These are phyloP conservation scores for Coemansia sp. DNA, from an alignment of 192 early-diverging fungal genomes.

Conservation along the genomic window DNA sequence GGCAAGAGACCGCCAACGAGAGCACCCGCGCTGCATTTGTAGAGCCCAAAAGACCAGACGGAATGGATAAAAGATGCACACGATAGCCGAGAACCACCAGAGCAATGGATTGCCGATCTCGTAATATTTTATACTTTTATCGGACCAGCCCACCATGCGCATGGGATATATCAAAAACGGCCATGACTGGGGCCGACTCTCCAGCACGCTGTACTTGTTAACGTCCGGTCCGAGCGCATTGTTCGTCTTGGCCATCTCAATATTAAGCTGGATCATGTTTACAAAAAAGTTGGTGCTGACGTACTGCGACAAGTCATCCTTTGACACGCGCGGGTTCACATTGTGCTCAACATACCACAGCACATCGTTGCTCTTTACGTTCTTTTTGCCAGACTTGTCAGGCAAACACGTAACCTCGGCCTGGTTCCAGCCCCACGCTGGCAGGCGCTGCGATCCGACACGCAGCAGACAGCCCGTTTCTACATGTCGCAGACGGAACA, in stretches of 20 bases:
- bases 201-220: constrained; percentile 53
- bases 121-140: constrained; percentile 77
- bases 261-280: constrained; percentile 33
- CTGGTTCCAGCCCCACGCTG: constrained; percentile 83
- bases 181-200: constrained; percentile 75
- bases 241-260: constrained; percentile 40
- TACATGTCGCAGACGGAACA: constrained; percentile 68
- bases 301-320: constrained; percentile 13
- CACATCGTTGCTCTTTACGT: constrained; percentile 30
- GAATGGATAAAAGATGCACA: constrained; percentile 18
- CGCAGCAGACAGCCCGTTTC: constrained; percentile 76
- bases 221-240: constrained; percentile 40
- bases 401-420: constrained; percentile 80
- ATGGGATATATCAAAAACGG: constrained; percentile 82
- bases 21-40: constrained; percentile 10
- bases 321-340: constrained; percentile 16
- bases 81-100: constrained; percentile 69
- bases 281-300: constrained; percentile 11
- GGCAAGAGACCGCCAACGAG: constrained; percentile 2
- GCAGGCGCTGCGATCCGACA: constrained; percentile 64
- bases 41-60: constrained; percentile 10
- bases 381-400: constrained; percentile 64
- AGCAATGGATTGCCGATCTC: constrained; percentile 81
- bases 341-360: constrained; percentile 49
- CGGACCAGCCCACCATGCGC: constrained; percentile 78